These are phyloP conservation scores for Coprinellus micaceus DNA, from an alignment of 768 basidiomycete species.

Conservation along the genomic window DNA sequence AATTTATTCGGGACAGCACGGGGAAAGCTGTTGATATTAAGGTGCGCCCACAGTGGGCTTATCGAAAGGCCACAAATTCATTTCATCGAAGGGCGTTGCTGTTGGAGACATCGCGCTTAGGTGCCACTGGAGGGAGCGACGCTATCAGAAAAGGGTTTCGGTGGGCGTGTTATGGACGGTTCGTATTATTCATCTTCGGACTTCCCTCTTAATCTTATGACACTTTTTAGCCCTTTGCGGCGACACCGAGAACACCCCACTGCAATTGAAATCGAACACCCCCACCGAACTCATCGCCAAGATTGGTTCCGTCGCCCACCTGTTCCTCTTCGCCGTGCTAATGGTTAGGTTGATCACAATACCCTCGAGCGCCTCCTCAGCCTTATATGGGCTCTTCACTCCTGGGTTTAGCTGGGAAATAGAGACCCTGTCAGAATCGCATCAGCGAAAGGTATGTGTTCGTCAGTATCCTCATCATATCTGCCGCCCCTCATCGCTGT, in stretches of 20 bases:
- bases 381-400: too few species aligned
- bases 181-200: constrained; percentile 23
- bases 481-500: constrained; percentile 69
- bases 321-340: constrained; percentile 73
- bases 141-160: too few species aligned
- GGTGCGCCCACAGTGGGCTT: constrained; percentile 33
- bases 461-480: constrained; percentile 89
- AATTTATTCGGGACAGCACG: constrained; percentile 69
- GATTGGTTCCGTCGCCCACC: constrained; percentile 77
- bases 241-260: constrained; percentile 84
- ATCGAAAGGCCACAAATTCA: neutral
- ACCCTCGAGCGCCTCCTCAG: too few species aligned
- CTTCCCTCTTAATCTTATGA: neutral
- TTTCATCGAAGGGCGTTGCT: constrained; percentile 66
- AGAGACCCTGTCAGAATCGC: constrained; percentile 57
- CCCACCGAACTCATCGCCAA: constrained; percentile 97
- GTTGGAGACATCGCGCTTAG: constrained; percentile 92
- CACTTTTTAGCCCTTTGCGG: constrained; percentile 67
- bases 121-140: constrained; percentile 93
- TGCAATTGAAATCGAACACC: constrained; percentile 88
- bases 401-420: constrained; percentile 83
- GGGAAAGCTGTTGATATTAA: constrained; percentile 80
- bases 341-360: too few species aligned
- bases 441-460: constrained; percentile 86
- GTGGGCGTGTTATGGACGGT: too few species aligned